Conservation (phyloP, 495 filamentous ascomycete species). For the Staphylotrichum tortipilum region DNA sequence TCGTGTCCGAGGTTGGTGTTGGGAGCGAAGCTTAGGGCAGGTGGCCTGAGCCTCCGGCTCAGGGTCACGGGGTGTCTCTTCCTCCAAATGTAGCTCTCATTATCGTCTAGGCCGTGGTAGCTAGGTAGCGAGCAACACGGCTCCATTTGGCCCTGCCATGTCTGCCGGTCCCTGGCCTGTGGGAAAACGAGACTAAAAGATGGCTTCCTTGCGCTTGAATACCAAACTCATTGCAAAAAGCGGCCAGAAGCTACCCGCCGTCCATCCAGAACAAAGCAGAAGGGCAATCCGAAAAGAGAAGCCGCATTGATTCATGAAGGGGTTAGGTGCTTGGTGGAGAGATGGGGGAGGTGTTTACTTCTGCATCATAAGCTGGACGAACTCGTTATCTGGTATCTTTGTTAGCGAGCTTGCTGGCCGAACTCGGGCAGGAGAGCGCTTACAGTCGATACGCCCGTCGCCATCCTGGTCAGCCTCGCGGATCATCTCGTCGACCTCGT, state of each 20-base stretch:
- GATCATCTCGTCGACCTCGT: conserved; percentile 99
- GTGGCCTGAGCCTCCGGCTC: too few relatives aligned
- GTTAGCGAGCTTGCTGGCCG: conserved; percentile 26
- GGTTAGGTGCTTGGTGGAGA: conserved; percentile 1
- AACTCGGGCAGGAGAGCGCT: conserved; percentile 10
- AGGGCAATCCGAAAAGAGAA: conserved; percentile 17
- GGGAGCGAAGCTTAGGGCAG: too few relatives aligned
- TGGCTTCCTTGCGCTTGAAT: conserved; percentile 10
- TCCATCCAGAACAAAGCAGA: conserved; percentile 19
- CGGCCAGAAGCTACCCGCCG: conserved; percentile 8
- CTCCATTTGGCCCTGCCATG: neutral
- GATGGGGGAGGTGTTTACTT: conserved; percentile 52
- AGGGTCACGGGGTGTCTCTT: too few relatives aligned
- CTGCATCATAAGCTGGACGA: conserved; percentile 99
- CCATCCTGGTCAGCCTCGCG: conserved; percentile 98
- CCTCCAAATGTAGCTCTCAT: neutral
- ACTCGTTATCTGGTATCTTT: conserved; percentile 78
- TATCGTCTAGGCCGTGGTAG: conserved; percentile 1
- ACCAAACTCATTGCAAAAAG: conserved; percentile 10
- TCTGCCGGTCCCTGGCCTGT: neutral
- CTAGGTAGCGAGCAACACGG: neutral
- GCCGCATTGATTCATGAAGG: conserved; percentile 8
- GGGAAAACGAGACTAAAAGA: neutral
- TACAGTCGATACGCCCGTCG: conserved; percentile 94
- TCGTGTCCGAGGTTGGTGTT: too few relatives aligned